Base-by-base conservation (phyloP, 106 monocot genomes). In the Platanthera zijinensis region DNA sequence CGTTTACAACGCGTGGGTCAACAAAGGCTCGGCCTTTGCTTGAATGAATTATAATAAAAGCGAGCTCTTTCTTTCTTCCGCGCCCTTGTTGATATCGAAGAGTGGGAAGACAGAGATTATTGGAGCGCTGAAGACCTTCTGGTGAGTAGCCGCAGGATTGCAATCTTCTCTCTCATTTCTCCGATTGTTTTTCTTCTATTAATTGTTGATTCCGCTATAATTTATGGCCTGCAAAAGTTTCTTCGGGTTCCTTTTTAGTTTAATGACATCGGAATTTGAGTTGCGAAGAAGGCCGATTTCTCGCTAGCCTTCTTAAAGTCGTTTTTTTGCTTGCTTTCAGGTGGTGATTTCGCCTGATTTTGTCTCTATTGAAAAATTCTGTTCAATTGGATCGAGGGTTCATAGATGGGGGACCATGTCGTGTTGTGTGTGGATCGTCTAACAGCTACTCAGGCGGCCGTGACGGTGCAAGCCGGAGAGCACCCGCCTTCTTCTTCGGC, bases 341-440 rank as follows among this genome's bases (percentile, higher is more conserved):
- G 70, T 47, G 70, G 70, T n/a, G 70, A 5, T 1, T 67, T 39
- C 12, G 0, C 59, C 67, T 67, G 32, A 5, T 67, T 67, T 51
- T 64, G 22, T 25, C 48, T 8, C 4, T 7, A 21, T 61, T 61
- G 59, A 4, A 49, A 21, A 3, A 12, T 66, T 66, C 52, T 73
- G 3, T 49, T 21, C 50, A 39, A 47, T 21, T 14, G 61, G 32
- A 77, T 47, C 52, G 13, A 47, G 19, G 0, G 48, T 80, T 50
- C 70, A 50, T 70, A 50, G 12, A 86, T 82, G 85, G 82, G 78
- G 13, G 85, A 86, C 50, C 85, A 82, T 74, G 50, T 82, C 12
- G 85, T 80, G 54, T 66, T 82, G 66, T 11, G 59, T 80, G 76
- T 86, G 48, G 79, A 82, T 19, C 51, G 64, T 30, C 51, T 76